Conservation (phyloP, 2,329 filamentous ascomycete genomes). For the Phoma sp. region DNA sequence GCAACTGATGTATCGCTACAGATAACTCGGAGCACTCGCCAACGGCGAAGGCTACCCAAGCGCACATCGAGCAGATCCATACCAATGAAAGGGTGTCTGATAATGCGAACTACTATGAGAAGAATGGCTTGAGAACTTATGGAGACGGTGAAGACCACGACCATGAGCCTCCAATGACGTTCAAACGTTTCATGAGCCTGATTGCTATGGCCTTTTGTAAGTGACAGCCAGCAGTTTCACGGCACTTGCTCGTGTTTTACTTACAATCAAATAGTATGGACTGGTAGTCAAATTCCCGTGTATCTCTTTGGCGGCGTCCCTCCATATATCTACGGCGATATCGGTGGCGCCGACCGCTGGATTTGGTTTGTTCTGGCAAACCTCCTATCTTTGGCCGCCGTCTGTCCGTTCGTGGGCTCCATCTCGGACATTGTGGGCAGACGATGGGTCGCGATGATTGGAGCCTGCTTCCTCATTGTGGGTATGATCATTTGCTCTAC, state of each 20-base stretch:
- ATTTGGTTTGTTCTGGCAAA: constrained; percentile 61
- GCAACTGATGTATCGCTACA: not conserved
- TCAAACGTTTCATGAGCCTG: constrained; percentile 58
- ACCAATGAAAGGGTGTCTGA: constrained; percentile 47
- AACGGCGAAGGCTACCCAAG: constrained; percentile 10
- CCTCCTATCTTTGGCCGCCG: constrained; percentile 60
- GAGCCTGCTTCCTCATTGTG: constrained; percentile 42
- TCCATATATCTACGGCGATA: constrained; percentile 62
- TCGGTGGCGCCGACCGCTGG: constrained; percentile 66
- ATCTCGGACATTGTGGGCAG: constrained; percentile 40
- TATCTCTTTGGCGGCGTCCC: constrained; percentile 36
- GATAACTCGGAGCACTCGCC: constrained; percentile 18
- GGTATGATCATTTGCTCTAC: constrained; percentile 41
- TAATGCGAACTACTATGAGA: constrained; percentile 54
- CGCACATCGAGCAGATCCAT: constrained; percentile 42
- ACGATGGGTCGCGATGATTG: constrained; percentile 37
- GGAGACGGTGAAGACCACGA: constrained; percentile 26
- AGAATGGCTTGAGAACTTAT: constrained; percentile 51
- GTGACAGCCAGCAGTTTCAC: not conserved
- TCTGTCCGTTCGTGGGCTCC: constrained; percentile 67
- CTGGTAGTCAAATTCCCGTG: constrained; percentile 65
- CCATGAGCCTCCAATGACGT: constrained; percentile 18
- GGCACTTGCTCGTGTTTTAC: not conserved
- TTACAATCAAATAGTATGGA: constrained; percentile 54
- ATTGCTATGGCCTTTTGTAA: constrained; percentile 46